Percentiles rank a stretch among this genome's conserved stretches.
phyloP scores from a whole-genome alignment of 768 basidiomycete genomes.

The Suillus tomentosus region DNA sequence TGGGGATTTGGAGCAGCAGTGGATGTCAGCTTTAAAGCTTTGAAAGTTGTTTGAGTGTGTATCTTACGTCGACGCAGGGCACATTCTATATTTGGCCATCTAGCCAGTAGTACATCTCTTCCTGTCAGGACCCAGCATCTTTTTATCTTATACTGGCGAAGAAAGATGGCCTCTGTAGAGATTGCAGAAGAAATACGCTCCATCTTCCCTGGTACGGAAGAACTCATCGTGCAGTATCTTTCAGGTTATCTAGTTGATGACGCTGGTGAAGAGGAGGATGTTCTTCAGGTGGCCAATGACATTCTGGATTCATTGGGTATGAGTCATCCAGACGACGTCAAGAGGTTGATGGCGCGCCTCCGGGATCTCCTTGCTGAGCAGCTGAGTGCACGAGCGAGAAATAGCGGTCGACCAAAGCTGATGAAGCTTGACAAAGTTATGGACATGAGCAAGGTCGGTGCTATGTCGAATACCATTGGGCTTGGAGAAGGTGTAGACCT shows the following conservation, averaged over 20 bases:
- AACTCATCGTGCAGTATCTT: conserved; percentile 83
- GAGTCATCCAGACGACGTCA: conserved; percentile 56
- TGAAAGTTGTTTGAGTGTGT: neutral
- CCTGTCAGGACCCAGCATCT: neutral
- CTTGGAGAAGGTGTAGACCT: conserved; percentile 84
- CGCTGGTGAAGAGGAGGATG: conserved; percentile 85
- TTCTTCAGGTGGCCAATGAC: conserved; percentile 71
- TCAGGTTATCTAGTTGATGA: conserved; percentile 89
- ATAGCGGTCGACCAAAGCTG: conserved; percentile 62
- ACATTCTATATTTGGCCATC: conserved; percentile 1
- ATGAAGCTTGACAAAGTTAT: conserved; percentile 83
- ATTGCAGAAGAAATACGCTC: conserved; percentile 79
- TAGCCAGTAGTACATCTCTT: neutral
- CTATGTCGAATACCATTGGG: conserved; percentile 79
- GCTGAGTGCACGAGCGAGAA: conserved; percentile 57
- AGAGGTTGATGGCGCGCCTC: conserved; percentile 67
- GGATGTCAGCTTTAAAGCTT: neutral
- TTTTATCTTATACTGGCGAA: neutral
- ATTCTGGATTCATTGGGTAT: conserved; percentile 79
- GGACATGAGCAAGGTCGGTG: conserved; percentile 80
- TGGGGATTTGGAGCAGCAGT: neutral
- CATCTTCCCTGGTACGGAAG: conserved; percentile 75
- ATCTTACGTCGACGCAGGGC: too few relatives aligned
- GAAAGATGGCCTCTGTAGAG: conserved; percentile 65
- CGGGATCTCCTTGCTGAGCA: conserved; percentile 66